Conservation (phyloP, 495 filamentous ascomycete genomes). For the Pseudotulostoma volvatum region DNA sequence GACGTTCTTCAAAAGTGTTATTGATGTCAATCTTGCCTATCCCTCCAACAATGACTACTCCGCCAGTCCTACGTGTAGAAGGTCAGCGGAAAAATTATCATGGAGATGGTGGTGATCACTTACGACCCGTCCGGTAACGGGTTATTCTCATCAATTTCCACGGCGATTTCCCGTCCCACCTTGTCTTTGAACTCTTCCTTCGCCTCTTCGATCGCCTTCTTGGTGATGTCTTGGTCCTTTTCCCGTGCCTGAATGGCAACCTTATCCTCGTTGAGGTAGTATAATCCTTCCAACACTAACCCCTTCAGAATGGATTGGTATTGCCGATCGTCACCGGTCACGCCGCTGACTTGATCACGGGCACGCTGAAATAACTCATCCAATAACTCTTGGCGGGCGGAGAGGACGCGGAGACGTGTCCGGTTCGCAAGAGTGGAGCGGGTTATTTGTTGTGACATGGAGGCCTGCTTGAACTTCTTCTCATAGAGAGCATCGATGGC, state of each 20-base stretch:
- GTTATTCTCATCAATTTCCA: constrained; percentile 64
- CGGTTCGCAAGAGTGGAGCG: constrained; percentile 89
- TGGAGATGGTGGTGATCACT: constrained; percentile 23
- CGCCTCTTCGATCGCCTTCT: constrained; percentile 60
- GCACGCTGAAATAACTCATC: constrained; percentile 82
- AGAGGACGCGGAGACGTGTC: constrained; percentile 73
- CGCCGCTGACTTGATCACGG: constrained; percentile 42
- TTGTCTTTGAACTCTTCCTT: constrained; percentile 66
- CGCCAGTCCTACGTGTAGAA: constrained; percentile 49
- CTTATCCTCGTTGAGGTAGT: constrained; percentile 66
- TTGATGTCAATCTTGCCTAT: constrained; percentile 95
- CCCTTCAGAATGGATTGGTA: constrained; percentile 63
- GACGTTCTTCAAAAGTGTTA: constrained; percentile 89
- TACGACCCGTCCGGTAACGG: constrained; percentile 71
- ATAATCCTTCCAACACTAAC: constrained; percentile 77
- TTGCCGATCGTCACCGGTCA: constrained; percentile 46
- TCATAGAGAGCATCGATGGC: constrained; percentile 84
- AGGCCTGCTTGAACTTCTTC: constrained; percentile 95
- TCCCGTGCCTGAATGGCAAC: constrained; percentile 57
- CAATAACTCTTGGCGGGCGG: constrained; percentile 72
- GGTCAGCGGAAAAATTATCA: constrained; percentile 1
- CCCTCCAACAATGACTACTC: constrained; percentile 61
- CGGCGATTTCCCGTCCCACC: constrained; percentile 42
- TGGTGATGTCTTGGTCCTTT: constrained; percentile 56
- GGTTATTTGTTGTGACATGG: constrained; percentile 95